Evolutionary conservation across 208 protist species (phyloP).

Genomic region (Leishmania gerbilli): DNA sequence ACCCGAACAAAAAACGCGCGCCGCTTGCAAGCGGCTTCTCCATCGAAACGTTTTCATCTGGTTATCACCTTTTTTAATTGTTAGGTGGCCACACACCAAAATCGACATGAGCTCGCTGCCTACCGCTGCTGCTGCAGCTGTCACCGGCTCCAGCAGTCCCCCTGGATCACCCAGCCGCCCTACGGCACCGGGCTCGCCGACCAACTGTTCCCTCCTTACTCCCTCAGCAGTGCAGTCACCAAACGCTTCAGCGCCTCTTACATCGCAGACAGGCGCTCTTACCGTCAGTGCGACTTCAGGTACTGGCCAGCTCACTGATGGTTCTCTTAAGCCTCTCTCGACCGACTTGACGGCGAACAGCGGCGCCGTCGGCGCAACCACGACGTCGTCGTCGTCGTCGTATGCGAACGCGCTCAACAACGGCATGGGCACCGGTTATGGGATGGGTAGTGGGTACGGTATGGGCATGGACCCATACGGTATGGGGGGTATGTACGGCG

Average conservation of each 20-base stretch:
- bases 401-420: slow-evolving; percentile 3
- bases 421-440: background rate
- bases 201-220: background rate
- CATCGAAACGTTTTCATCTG: background rate
- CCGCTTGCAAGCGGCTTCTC: background rate
- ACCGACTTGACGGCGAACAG: background rate
- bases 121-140: background rate
- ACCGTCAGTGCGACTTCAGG: background rate
- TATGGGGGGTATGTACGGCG: slow-evolving; percentile 20
- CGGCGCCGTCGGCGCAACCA: background rate
- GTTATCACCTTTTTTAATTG: background rate
- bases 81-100: background rate
- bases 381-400: background rate
- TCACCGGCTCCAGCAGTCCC: slow-evolving; percentile 4
- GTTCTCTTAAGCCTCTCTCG: background rate
- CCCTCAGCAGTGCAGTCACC: background rate
- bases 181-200: slow-evolving; percentile 23
- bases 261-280: slow-evolving; percentile 20
- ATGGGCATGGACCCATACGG: slow-evolving; percentile 29
- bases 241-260: background rate
- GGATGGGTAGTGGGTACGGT: slow-evolving; percentile 9
- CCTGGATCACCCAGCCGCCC: slow-evolving; percentile 26
- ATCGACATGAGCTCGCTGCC: background rate
- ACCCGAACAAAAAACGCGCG: background rate
- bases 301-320: background rate